phyloP scores from a whole-genome alignment of 371 early-diverging fungal species.

The Mucor racemosus region DNA sequence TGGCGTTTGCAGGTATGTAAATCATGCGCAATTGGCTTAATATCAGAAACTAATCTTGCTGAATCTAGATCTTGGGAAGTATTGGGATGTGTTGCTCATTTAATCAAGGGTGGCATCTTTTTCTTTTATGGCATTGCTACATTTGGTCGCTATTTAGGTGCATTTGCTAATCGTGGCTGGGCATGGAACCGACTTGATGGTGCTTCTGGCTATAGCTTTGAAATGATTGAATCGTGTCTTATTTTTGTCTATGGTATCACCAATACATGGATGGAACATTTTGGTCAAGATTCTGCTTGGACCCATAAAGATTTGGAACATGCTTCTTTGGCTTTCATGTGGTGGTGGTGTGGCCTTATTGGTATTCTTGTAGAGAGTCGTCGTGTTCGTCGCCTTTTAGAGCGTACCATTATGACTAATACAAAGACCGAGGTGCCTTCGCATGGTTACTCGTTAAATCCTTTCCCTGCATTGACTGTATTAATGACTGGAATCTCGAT shows the following conservation, averaged over 20 bases:
- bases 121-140: conserved; percentile 53
- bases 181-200: conserved; percentile 52
- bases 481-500: conserved; percentile 67
- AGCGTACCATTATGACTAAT: conserved; percentile 26
- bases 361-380: conserved; percentile 61
- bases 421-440: conserved; percentile 8
- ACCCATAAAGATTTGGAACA: conserved; percentile 71
- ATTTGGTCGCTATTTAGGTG: conserved; percentile 53
- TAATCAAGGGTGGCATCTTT: conserved; percentile 59
- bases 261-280: conserved; percentile 71
- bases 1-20: conserved; percentile 49
- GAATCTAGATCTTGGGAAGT: conserved; percentile 43
- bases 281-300: conserved; percentile 57
- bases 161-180: conserved; percentile 55
- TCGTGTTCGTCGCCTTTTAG: conserved; percentile 46
- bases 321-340: conserved; percentile 66
- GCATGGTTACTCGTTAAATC: conserved; percentile 38
- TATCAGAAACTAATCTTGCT: no score
- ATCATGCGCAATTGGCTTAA: no score
- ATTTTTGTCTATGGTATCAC: conserved; percentile 68
- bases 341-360: conserved; percentile 68
- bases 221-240: conserved; percentile 49
- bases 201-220: conserved; percentile 49
- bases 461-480: conserved; percentile 65
- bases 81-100: conserved; percentile 53